Percentiles rank a stretch among this genome's conserved stretches.
phyloP scores from a whole-genome alignment of 495 filamentous ascomycete species.

The Trichoderma erinaceum region DNA sequence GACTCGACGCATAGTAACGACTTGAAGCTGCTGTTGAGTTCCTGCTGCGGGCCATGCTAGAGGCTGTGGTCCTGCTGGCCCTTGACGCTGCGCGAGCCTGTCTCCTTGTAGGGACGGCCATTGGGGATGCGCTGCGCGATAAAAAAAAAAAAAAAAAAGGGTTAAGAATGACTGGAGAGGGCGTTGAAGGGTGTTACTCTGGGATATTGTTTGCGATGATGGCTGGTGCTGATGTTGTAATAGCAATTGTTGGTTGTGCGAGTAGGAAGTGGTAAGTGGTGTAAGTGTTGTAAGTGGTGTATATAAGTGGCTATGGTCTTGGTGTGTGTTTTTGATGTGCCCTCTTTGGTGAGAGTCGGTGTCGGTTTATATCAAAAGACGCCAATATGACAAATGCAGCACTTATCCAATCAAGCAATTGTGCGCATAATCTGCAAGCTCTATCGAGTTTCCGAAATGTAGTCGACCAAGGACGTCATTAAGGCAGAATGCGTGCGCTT shows the following conservation, averaged over 20 bases:
- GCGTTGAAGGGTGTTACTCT: neutral
- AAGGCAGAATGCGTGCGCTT: slow-evolving; percentile 4
- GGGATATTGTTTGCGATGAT: neutral
- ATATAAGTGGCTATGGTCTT: neutral
- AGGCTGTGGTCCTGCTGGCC: neutral
- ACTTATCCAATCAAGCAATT: slow-evolving; percentile 3
- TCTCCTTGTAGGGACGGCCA: slow-evolving; percentile 11
- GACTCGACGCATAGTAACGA: neutral
- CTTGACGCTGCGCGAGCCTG: slow-evolving; percentile 10
- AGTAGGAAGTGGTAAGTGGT: neutral
- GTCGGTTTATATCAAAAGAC: slow-evolving; percentile 9
- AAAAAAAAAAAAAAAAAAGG: no score
- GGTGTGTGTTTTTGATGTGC: neutral
- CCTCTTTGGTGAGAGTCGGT: slow-evolving; percentile 5
- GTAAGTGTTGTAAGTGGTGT: neutral
- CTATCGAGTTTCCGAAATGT: slow-evolving; percentile 6
- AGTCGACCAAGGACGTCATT: neutral
- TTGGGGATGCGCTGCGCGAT: neutral
- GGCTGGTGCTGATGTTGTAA: neutral
- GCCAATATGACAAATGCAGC: neutral
- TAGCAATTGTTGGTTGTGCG: neutral
- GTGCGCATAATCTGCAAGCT: slow-evolving; percentile 12
- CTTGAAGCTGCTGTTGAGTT: slow-evolving; percentile 7
- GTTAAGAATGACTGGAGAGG: neutral
- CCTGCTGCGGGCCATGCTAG: slow-evolving; percentile 11